These are phyloP conservation scores for Euryodendron excelsum DNA, from an alignment of 148 eudicot species.

Conservation along the genomic window DNA sequence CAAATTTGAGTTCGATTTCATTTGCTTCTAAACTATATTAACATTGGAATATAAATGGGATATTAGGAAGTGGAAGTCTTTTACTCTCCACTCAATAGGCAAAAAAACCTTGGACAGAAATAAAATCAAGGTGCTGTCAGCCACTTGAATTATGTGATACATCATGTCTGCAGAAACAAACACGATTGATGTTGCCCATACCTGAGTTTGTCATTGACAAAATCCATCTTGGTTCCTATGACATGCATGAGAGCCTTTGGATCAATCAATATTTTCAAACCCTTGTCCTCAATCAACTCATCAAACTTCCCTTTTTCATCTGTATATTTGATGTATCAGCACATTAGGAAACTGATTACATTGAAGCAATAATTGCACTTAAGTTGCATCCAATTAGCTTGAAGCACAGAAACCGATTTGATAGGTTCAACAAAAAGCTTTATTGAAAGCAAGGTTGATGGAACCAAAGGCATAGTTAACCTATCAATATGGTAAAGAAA, in stretches of 20 bases:
- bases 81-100: too few species aligned
- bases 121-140: too few species aligned
- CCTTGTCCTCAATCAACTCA: constrained; percentile 91
- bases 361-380: not conserved
- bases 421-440: not conserved
- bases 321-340: constrained; percentile 16
- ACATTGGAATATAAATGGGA: too few species aligned
- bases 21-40: too few species aligned
- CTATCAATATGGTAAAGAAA: too few species aligned
- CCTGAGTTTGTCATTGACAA: constrained; percentile 94
- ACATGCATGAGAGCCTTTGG: constrained; percentile 99
- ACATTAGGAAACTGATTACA: not conserved
- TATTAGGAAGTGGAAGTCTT: too few species aligned
- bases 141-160: too few species aligned
- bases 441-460: too few species aligned
- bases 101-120: too few species aligned
- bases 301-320: constrained; percentile 99
- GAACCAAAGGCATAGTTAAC: too few species aligned
- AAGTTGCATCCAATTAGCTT: not conserved
- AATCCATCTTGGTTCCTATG: constrained; percentile 94
- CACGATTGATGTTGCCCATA: constrained; percentile 15
- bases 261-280: constrained; percentile 89
- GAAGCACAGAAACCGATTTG: not conserved
- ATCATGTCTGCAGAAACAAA: not conserved
- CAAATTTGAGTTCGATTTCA: too few species aligned